Base-by-base conservation (phyloP, 208 protist genomes). In the Trypanosoma grayi region DNA sequence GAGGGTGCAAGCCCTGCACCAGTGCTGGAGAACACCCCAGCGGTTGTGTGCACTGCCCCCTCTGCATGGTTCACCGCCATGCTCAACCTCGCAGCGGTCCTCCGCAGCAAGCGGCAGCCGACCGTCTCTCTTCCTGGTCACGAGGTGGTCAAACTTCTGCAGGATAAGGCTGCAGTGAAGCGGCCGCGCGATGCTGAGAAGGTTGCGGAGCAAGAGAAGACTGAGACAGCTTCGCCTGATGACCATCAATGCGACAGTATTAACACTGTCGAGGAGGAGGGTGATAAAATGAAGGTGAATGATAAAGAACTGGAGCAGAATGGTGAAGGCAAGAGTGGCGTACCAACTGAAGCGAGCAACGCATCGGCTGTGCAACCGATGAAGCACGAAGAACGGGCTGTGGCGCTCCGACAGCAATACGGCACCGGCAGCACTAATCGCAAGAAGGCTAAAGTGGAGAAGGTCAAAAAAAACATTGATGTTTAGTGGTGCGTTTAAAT, bases 11-110 rank as follows among this genome's bases (percentile, higher is more conserved):
- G 2, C 16, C 55, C 75, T 9, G 25, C 48, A 25, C 10, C 47
- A 18, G 53, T 47, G 14, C 53, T 63, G 41, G 69, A 67, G 24
- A 27, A 41, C 5, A 47, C 34, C 1, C 25, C 36, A 18, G 31
- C 65, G n/a, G 33, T 43, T 50, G 75, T 55, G 53, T 51, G 56
- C 45, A 67, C 51, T 1, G 44, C 47, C 39, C 75, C 81, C 30
- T 89, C 87, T 6, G 31, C 62, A 20, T 93, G 87, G 84, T 78
- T 89, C 31, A 55, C 22, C 0, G 67, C 75, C 9, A 90, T 93
- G 81, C 68, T 60, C 14, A 54, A 59, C 24, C 63, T 91, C 9
- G 61, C 81, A 14, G 43, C 40, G 6, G 55, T 60, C 5, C 65
- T 91, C 9, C 68, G 73, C 34, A 64, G 44, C 2, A 75, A 76